phyloP scores from a whole-genome alignment of 768 basidiomycete genomes.

The Russula ochroleuca region DNA sequence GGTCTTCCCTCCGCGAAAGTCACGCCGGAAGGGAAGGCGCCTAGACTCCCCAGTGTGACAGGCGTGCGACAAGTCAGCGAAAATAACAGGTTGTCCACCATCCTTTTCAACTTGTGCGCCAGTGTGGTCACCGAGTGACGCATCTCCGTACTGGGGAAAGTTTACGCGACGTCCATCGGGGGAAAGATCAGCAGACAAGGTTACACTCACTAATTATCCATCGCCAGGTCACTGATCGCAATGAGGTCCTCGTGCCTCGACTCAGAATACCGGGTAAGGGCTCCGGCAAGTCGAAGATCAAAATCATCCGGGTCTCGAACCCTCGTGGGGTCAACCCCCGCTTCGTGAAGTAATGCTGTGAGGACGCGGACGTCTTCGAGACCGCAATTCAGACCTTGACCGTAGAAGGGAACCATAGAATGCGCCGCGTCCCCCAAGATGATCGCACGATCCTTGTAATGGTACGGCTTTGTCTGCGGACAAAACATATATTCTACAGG shows the following conservation, averaged over 20 bases:
- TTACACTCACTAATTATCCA: slow-evolving; percentile 89
- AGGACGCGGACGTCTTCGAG: slow-evolving; percentile 95
- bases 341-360: slow-evolving; percentile 64
- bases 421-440: slow-evolving; percentile 94
- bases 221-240: slow-evolving; percentile 88
- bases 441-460: slow-evolving; percentile 82
- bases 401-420: slow-evolving; percentile 98
- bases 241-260: slow-evolving; percentile 82
- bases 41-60: slow-evolving; percentile 45
- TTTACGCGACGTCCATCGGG: slow-evolving; percentile 23
- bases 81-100: slow-evolving; percentile 71
- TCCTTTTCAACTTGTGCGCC: slow-evolving; percentile 72
- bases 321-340: slow-evolving; percentile 53
- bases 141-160: slow-evolving; percentile 78
- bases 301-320: slow-evolving; percentile 36
- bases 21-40: slow-evolving; percentile 33
- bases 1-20: slow-evolving; percentile 44
- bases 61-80: slow-evolving; percentile 50
- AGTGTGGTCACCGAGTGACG: slow-evolving; percentile 84
- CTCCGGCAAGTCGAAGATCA: slow-evolving; percentile 58
- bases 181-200: slow-evolving; percentile 23
- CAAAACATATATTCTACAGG: not conserved
- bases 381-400: slow-evolving; percentile 96
- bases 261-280: slow-evolving; percentile 74
- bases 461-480: slow-evolving; percentile 75